These are phyloP conservation scores for Yarrowia divulgata DNA, from an alignment of 805 yeast species.

Conservation along the genomic window DNA sequence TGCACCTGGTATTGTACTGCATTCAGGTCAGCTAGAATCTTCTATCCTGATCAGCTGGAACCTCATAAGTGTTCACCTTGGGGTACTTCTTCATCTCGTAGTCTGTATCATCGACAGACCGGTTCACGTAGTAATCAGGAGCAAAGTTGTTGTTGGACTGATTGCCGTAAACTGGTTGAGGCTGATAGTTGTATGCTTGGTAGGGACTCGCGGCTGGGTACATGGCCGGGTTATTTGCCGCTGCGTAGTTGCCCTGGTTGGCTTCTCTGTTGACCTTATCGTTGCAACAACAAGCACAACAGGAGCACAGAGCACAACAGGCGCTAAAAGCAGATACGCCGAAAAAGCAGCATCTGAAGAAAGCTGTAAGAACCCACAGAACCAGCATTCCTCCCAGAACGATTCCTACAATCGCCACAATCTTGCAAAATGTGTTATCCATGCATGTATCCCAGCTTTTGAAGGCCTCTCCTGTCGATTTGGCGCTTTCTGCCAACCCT, in stretches of 20 bases:
- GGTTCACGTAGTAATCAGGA: conserved; percentile 16
- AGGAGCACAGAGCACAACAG: conserved; percentile 62
- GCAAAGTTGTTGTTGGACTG: conserved; percentile 20
- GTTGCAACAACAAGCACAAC: conserved; percentile 44
- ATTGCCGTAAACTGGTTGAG: conserved; percentile 7
- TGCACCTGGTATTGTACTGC: too few relatives aligned
- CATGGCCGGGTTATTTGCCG: conserved; percentile 34
- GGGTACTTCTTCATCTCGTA: conserved; percentile 20
- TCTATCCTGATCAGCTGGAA: conserved; percentile 2
- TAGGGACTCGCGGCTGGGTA: conserved; percentile 17
- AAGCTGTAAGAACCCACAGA: conserved; percentile 63
- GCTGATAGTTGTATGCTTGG: conserved; percentile 21
- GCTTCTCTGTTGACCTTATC: conserved; percentile 9
- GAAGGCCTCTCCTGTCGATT: conserved; percentile 53
- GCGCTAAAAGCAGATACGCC: conserved; percentile 61
- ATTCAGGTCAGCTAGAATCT: background rate
- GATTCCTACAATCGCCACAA: conserved; percentile 77
- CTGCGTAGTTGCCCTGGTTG: conserved; percentile 17
- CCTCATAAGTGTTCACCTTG: conserved; percentile 5
- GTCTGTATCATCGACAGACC: background rate
- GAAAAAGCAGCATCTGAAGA: conserved; percentile 64
- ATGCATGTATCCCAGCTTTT: conserved; percentile 78
- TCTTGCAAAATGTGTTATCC: conserved; percentile 77
- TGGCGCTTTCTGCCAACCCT: conserved; percentile 19
- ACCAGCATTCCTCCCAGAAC: conserved; percentile 59